A percentile compares a stretch with the other conserved stretches of the same genome.
Evolutionary conservation across 768 basidiomycete genomes (phyloP).

Genomic region (Suillus spraguei): DNA sequence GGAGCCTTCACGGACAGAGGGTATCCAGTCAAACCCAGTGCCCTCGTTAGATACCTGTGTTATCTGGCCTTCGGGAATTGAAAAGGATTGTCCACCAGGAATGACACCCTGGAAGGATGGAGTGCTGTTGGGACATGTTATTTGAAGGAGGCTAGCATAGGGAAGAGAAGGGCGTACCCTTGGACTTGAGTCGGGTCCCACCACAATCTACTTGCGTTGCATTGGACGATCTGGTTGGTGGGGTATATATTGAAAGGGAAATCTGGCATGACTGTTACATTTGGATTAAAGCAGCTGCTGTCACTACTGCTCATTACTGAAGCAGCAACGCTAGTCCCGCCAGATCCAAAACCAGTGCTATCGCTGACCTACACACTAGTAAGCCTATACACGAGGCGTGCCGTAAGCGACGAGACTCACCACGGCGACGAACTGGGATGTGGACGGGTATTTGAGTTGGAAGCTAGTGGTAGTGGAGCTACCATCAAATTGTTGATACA

Average conservation of each 20-base stretch:
- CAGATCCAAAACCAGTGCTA: slow-evolving; percentile 61
- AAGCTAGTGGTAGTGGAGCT: slow-evolving; percentile 46
- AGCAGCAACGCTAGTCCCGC: slow-evolving; percentile 73
- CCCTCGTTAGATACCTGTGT: slow-evolving; percentile 48
- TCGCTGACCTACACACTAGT: slow-evolving; percentile 54
- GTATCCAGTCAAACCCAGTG: slow-evolving; percentile 71
- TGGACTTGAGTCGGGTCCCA: slow-evolving; percentile 56
- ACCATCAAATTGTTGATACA: slow-evolving; percentile 54
- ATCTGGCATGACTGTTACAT: slow-evolving; percentile 45
- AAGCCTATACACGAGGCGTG: not conserved
- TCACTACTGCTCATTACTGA: slow-evolving; percentile 54
- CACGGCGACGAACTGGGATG: slow-evolving; percentile 76
- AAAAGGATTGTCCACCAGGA: slow-evolving; percentile 78
- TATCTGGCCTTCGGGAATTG: slow-evolving; percentile 53
- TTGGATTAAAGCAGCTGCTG: slow-evolving; percentile 61
- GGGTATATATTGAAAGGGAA: slow-evolving; percentile 69
- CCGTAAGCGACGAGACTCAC: slow-evolving; percentile 46
- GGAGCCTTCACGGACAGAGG: slow-evolving; percentile 63
- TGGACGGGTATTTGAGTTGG: slow-evolving; percentile 61
- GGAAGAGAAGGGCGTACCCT: slow-evolving; percentile 44
- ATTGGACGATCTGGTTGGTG: slow-evolving; percentile 65
- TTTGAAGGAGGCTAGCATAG: not conserved
- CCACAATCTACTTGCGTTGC: slow-evolving; percentile 62
- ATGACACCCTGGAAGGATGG: slow-evolving; percentile 73
- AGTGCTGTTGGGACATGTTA: slow-evolving; percentile 37